Percentiles rank a stretch among this genome's conserved stretches.
Evolutionary conservation across 345 rosid genomes (phyloP).

Genomic region (Aurinia saxatilis): DNA sequence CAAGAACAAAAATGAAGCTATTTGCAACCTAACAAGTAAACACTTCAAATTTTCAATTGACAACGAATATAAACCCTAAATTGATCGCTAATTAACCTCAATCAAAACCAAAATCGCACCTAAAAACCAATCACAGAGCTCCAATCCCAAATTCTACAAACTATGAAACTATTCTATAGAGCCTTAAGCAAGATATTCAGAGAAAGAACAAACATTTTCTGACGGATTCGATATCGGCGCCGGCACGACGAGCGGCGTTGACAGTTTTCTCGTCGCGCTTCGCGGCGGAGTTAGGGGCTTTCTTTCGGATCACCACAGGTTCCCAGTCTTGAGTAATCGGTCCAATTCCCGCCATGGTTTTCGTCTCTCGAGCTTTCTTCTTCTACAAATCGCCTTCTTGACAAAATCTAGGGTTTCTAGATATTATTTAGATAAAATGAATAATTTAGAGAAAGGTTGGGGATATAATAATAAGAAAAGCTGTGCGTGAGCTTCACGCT

Average conservation of each 20-base stretch:
- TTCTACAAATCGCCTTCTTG: neutral
- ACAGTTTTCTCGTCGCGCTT: slow-evolving; percentile 83
- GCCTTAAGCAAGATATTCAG: neutral
- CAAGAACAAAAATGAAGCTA: neutral
- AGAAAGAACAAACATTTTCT: slow-evolving; percentile 46
- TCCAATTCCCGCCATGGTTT: slow-evolving; percentile 57
- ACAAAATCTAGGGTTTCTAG: slow-evolving; percentile 21
- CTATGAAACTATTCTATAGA: no score
- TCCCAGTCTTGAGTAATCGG: slow-evolving; percentile 83
- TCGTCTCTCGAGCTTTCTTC: neutral
- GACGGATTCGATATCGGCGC: slow-evolving; percentile 69
- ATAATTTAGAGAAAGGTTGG: neutral
- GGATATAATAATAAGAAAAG: neutral
- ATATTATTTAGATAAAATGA: neutral
- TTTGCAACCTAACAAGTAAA: neutral
- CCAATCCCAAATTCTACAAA: neutral
- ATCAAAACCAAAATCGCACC: neutral
- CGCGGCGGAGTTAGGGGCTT: slow-evolving; percentile 53
- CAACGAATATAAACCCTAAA: neutral
- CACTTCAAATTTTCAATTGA: neutral
- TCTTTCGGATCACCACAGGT: slow-evolving; percentile 76
- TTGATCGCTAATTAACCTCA: neutral
- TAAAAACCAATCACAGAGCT: neutral
- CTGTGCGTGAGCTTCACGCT: slow-evolving; percentile 23
- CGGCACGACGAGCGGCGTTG: slow-evolving; percentile 81